phyloP scores from a whole-genome alignment of 495 filamentous ascomycete species.

The Massariosphaeria phaeospora region DNA sequence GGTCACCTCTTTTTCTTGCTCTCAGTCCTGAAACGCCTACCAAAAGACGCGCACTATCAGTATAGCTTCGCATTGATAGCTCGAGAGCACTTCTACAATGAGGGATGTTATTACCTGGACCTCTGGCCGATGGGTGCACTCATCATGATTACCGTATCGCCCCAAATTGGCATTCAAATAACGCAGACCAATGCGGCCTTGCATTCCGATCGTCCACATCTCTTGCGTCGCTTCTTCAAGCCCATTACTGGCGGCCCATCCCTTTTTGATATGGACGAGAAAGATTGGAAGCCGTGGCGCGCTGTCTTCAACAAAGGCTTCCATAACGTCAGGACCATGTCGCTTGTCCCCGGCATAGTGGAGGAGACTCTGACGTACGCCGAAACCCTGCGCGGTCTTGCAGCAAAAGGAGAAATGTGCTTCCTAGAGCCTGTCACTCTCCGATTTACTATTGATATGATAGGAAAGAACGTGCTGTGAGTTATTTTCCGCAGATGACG shows the following conservation, averaged over 20 bases:
- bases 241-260: background rate
- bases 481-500: too few relatives aligned
- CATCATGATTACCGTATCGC: background rate
- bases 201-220: background rate
- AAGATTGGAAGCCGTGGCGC: conserved; percentile 36
- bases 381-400: conserved; percentile 23
- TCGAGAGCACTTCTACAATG: conserved; percentile 1
- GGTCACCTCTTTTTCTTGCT: background rate
- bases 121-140: background rate
- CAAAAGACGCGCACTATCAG: conserved; percentile 3
- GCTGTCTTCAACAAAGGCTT: conserved; percentile 40
- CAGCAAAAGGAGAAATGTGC: conserved; percentile 30
- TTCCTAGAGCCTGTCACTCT: conserved; percentile 33
- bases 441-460: conserved; percentile 32
- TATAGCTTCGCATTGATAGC: background rate
- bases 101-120: conserved; percentile 1
- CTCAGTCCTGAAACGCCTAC: background rate
- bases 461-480: conserved; percentile 28
- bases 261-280: conserved; percentile 21
- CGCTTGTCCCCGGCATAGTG: conserved; percentile 37
- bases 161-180: background rate
- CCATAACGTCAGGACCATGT: conserved; percentile 31
- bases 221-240: background rate
- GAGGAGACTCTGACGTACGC: conserved; percentile 35
- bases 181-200: background rate